Percentiles rank a stretch among this genome's conserved stretches.
Conservation (phyloP, 345 rosid genomes). For the Rhodamnia rubescens region DNA sequence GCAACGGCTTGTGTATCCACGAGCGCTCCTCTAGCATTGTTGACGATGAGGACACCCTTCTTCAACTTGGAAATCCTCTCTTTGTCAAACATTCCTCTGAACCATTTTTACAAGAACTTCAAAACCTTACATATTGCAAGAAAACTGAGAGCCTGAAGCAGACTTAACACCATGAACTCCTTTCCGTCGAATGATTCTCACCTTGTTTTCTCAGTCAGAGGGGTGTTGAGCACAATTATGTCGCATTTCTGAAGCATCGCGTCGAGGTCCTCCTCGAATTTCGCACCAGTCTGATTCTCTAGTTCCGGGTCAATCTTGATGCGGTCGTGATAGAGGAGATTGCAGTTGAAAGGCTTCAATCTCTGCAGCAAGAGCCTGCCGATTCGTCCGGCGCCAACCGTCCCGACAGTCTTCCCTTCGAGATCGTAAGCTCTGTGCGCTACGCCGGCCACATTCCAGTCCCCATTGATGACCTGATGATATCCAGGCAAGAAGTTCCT, state of each 20-base stretch:
- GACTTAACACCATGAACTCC: not conserved
- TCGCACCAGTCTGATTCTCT: slow-evolving; percentile 61
- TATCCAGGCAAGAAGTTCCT: slow-evolving; percentile 77
- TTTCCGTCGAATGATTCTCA: slow-evolving; percentile 1
- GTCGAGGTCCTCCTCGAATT: slow-evolving; percentile 63
- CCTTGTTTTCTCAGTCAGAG: slow-evolving; percentile 83
- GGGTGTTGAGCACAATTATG: slow-evolving; percentile 65
- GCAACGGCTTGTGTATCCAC: slow-evolving; percentile 85
- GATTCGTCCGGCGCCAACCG: slow-evolving; percentile 77
- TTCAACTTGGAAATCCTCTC: slow-evolving; percentile 71
- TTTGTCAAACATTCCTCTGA: slow-evolving; percentile 67
- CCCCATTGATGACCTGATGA: slow-evolving; percentile 66
- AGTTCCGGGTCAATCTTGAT: slow-evolving; percentile 56
- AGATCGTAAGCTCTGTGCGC: slow-evolving; percentile 85
- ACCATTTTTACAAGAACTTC: not conserved
- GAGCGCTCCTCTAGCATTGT: slow-evolving; percentile 93
- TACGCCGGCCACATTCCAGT: slow-evolving; percentile 82
- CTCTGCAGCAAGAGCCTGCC: slow-evolving; percentile 81
- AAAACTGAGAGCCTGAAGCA: not conserved
- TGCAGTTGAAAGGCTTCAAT: slow-evolving; percentile 85
- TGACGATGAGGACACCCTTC: slow-evolving; percentile 77
- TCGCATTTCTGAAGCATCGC: slow-evolving; percentile 84
- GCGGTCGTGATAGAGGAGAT: slow-evolving; percentile 76
- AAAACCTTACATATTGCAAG: not conserved
- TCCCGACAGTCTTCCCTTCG: slow-evolving; percentile 86